Evolutionary conservation across 495 filamentous ascomycete genomes (phyloP).

Genomic region (Margaritispora aquatica): DNA sequence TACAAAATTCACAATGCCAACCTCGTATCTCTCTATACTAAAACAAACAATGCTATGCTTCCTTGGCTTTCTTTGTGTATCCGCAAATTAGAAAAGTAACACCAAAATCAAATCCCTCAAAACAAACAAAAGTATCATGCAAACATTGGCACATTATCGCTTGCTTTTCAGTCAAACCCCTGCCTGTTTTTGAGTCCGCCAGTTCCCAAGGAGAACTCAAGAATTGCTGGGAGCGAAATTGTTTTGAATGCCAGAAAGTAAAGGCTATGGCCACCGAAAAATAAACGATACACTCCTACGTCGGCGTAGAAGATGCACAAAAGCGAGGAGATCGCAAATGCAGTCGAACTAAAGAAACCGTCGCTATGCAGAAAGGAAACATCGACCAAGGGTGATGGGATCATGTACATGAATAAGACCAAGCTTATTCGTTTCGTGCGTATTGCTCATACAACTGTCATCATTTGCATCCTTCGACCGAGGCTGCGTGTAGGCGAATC

Average conservation of each 20-base stretch:
- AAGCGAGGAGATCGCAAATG: constrained; percentile 9
- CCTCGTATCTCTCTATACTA: constrained; percentile 10
- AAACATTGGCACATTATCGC: constrained; percentile 16
- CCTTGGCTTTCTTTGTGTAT: background rate
- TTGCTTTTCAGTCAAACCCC: background rate
- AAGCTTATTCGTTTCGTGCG: background rate
- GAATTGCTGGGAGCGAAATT: background rate
- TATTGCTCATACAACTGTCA: constrained; percentile 14
- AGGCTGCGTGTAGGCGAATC: constrained; percentile 43
- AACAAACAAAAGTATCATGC: constrained; percentile 10
- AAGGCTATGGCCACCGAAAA: constrained; percentile 10
- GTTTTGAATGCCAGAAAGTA: constrained; percentile 11
- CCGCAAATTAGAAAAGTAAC: background rate
- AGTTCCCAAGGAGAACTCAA: background rate
- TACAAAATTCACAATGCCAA: background rate
- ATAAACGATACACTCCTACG: constrained; percentile 1
- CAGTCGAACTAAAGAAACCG: constrained; percentile 14
- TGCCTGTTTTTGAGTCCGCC: background rate
- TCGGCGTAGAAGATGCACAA: constrained; percentile 9
- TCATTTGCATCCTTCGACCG: constrained; percentile 5
- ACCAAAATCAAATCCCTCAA: background rate
- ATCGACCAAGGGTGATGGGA: background rate
- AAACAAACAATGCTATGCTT: constrained; percentile 2
- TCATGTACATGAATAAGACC: constrained; percentile 21
- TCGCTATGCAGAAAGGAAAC: constrained; percentile 24